These are phyloP conservation scores for Amanita inopinata DNA, from an alignment of 768 basidiomycete species.

Conservation along the genomic window DNA sequence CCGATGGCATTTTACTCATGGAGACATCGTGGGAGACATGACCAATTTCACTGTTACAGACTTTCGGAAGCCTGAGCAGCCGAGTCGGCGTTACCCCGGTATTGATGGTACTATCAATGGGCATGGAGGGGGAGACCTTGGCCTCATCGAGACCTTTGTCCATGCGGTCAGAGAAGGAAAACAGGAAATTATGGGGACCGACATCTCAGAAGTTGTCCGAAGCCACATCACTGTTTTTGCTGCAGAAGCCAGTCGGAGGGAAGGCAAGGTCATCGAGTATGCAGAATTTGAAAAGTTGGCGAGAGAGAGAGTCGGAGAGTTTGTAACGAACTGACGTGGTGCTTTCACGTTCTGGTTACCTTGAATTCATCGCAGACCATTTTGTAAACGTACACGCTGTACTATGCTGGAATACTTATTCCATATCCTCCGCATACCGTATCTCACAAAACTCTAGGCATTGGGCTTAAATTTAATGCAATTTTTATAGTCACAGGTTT, in stretches of 20 bases:
- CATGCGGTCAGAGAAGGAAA: slow-evolving; percentile 58
- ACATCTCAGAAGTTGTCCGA: slow-evolving; percentile 57
- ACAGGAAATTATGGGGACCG: slow-evolving; percentile 59
- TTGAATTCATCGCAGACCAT: not conserved
- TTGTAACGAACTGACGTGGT: too few species aligned
- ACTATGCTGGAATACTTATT: too few species aligned
- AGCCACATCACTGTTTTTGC: slow-evolving; percentile 85
- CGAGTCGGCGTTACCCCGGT: slow-evolving; percentile 31
- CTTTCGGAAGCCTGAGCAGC: slow-evolving; percentile 49
- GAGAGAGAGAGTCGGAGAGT: slow-evolving; percentile 19
- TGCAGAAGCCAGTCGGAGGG: slow-evolving; percentile 65
- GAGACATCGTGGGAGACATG: slow-evolving; percentile 89
- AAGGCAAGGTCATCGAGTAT: slow-evolving; percentile 64
- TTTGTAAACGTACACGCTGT: slow-evolving; percentile 1
- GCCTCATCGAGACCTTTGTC: slow-evolving; percentile 68
- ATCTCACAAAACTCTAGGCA: too few species aligned
- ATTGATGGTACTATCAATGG: slow-evolving; percentile 47
- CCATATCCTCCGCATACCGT: too few species aligned
- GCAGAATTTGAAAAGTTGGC: slow-evolving; percentile 48
- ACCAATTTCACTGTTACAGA: slow-evolving; percentile 62
- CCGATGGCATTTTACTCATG: slow-evolving; percentile 76
- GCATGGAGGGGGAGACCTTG: slow-evolving; percentile 79
- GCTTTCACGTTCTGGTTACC: too few species aligned
- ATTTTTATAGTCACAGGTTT: too few species aligned
- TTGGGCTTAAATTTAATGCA: not conserved